Evolutionary conservation across 2,329 filamentous ascomycete genomes (phyloP).

Genomic region (Aureobasidium sp.): DNA sequence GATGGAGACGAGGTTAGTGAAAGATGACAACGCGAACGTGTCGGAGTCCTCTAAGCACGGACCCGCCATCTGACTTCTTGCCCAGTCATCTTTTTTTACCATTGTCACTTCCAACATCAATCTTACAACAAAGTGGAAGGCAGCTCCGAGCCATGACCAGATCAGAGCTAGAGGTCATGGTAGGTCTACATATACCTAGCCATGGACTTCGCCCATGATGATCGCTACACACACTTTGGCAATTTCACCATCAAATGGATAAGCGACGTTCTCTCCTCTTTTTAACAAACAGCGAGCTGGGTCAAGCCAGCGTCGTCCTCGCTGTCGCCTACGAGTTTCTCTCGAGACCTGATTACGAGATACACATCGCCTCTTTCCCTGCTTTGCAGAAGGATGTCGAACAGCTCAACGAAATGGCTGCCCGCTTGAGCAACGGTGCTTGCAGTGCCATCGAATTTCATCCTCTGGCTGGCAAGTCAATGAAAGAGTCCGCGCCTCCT

Average conservation of each 20-base stretch:
- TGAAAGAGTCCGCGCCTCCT: neutral
- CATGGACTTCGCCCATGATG: neutral
- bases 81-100: neutral
- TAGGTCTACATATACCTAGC: neutral
- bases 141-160: neutral
- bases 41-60: neutral
- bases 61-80: neutral
- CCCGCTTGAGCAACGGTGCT: neutral
- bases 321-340: neutral
- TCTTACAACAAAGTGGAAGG: neutral
- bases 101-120: neutral
- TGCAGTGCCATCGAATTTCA: neutral
- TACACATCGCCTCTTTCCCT: neutral
- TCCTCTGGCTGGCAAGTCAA: neutral
- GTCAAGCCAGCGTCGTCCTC: constrained; percentile 1
- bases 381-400: neutral
- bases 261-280: neutral
- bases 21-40: neutral
- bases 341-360: neutral
- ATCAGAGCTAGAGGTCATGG: neutral
- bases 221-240: neutral
- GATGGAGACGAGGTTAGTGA: neutral
- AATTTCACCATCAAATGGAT: neutral
- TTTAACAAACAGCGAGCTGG: neutral
- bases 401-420: neutral